Evolutionary conservation across 345 rosid species (phyloP).

Genomic region (Carallia brachiata): DNA sequence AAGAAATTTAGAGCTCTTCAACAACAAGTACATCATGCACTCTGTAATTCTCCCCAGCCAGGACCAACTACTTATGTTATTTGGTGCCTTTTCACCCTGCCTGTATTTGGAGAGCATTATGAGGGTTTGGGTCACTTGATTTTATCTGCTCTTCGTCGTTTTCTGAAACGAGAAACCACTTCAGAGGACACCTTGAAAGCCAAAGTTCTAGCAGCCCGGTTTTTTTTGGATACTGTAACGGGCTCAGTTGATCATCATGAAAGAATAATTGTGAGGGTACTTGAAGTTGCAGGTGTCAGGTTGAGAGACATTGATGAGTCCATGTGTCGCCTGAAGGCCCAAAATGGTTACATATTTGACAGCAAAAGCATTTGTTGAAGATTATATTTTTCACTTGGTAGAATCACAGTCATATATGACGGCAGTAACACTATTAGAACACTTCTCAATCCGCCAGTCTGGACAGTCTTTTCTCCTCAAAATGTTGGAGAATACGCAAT

Average conservation of each 20-base stretch:
- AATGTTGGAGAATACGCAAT: slow-evolving; percentile 71
- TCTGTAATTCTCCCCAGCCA: slow-evolving; percentile 64
- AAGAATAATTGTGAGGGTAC: slow-evolving; percentile 51
- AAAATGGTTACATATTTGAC: slow-evolving; percentile 28
- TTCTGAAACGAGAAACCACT: slow-evolving; percentile 35
- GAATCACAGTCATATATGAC: slow-evolving; percentile 64
- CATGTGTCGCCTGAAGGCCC: slow-evolving; percentile 30
- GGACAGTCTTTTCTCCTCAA: slow-evolving; percentile 69
- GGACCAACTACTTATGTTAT: slow-evolving; percentile 67
- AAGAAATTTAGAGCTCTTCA: slow-evolving; percentile 75
- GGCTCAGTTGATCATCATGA: slow-evolving; percentile 60
- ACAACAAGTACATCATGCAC: slow-evolving; percentile 55
- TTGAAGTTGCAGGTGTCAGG: slow-evolving; percentile 58
- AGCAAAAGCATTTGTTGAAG: slow-evolving; percentile 52
- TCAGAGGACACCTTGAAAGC: slow-evolving; percentile 46
- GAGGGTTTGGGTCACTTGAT: slow-evolving; percentile 96
- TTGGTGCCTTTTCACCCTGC: slow-evolving; percentile 68
- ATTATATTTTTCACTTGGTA: slow-evolving; percentile 49
- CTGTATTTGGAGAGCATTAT: slow-evolving; percentile 54
- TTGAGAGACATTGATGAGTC: slow-evolving; percentile 54
- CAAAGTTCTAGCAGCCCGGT: slow-evolving; percentile 55
- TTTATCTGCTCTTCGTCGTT: slow-evolving; percentile 69
- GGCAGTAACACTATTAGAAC: slow-evolving; percentile 76
- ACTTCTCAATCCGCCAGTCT: slow-evolving; percentile 67
- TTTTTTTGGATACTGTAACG: slow-evolving; percentile 50